Evolutionary conservation across 805 yeast species (phyloP), one percentile per base, ranked within the genome.

Genomic region (Metschnikowia borealis): DNA sequence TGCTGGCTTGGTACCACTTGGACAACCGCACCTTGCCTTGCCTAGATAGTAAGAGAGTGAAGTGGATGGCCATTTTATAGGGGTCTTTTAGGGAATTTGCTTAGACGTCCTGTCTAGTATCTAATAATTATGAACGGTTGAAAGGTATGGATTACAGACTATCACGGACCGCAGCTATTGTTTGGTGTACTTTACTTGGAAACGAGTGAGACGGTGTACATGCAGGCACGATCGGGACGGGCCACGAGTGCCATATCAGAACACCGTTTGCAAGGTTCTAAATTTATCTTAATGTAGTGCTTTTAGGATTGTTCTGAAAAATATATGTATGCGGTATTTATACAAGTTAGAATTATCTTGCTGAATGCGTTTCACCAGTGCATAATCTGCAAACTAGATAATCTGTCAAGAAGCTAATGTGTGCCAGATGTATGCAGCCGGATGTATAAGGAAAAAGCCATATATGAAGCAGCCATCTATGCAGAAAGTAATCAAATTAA

Each of bases 21-120:
- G 95, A 81, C 34, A 95, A 78, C 60, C 99, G 78, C 32, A 90
- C 90, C 68, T 92, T 94, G 29, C 99, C 99, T 66, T 94, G 99
- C 58, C 97, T 81, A 13, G 97, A 91, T 14, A 92, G 78, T 47
- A 94, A 72, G 44, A 95, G 76, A 48, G 92, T 62, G 66, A 87
- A 95, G 58, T 86, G 86, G 51, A 94, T 79, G 10, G 86, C 84
- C 95, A 87, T 87, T 15, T 33, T 46, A 37, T 2, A 11, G 21
- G 5, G 11, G 36, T 34, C 15, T 13, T 14, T 34, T 14, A 34
- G 18, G 15, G 18, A 36, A 10, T 7, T 36, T 10, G n/a, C 21
- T 17, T 11, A 13, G 20, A 20, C 15, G 29, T 37, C 7, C 7
- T 37, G n/a, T 13, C 15, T 18, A 26, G 29, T 37, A 14, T 6